Evolutionary conservation across 228 moss, liverwort and hornwort genomes (phyloP).

Genomic region (Sphagnum magellanicum): DNA sequence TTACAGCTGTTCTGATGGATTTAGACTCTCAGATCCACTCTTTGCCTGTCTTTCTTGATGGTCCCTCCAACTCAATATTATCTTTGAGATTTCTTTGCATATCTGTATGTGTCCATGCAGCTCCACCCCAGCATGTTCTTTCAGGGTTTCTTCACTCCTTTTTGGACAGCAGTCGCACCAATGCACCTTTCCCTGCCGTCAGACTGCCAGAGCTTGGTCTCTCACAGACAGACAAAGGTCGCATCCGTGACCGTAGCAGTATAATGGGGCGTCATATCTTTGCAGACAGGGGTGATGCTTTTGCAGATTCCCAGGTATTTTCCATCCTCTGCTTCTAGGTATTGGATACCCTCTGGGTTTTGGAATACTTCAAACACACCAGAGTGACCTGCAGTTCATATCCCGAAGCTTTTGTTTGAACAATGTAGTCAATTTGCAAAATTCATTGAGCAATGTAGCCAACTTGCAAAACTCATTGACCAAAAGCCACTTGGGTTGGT

Average conservation of each 20-base stretch:
- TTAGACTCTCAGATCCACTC: too few relatives aligned
- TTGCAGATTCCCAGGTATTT: conserved; percentile 69
- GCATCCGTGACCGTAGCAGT: conserved; percentile 92
- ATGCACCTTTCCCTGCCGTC: conserved; percentile 74
- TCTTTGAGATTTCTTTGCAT: too few relatives aligned
- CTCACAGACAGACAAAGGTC: conserved; percentile 84
- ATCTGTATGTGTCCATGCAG: conserved; percentile 33
- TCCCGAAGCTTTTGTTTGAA: not conserved
- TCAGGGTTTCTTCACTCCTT: conserved; percentile 79
- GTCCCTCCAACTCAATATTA: too few relatives aligned
- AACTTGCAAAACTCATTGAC: too few relatives aligned
- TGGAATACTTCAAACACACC: not conserved
- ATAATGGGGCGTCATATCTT: conserved; percentile 96
- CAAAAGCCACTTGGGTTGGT: too few relatives aligned
- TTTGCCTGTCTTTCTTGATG: too few relatives aligned
- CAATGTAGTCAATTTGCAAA: not conserved
- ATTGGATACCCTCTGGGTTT: not conserved
- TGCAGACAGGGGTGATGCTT: conserved; percentile 84
- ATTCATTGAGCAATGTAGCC: not conserved
- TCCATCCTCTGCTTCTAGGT: not conserved
- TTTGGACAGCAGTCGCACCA: conserved; percentile 68
- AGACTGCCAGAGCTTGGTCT: conserved; percentile 83
- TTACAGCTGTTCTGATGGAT: too few relatives aligned
- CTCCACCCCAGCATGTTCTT: conserved; percentile 67
- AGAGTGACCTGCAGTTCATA: too few relatives aligned